Evolutionary conservation across 148 eudicot genomes (phyloP), one percentile per base, ranked within the genome.

Genomic region (Pharnaceum exiguum): DNA sequence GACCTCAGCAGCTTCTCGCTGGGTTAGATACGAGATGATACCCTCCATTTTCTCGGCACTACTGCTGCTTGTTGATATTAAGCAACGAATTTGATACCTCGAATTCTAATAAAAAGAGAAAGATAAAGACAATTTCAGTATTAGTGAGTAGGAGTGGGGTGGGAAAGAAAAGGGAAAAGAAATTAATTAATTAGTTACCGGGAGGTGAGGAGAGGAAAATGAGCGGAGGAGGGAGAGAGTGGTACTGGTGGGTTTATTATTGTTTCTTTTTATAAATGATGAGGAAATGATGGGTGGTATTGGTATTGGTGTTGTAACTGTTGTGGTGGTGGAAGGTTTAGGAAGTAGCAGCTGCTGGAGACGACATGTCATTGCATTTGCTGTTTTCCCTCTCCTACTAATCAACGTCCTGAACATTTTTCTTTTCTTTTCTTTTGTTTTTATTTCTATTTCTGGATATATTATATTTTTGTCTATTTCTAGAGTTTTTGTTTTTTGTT

Each of bases 1-100:
- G 55, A 89, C 68, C 66, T 83, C 89, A 13, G 87, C 95, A 0
- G 99, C 96, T 46, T 89, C 87, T 37, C 65, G 67, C 79, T 86
- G 99, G 25, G 82, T 70, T 33, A 93, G 52, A 60, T 80, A 89
- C 37, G 89, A 81, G 42, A 93, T n/a, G n/a, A n/a, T 57, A 2
- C 67, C 64, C 9, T 85, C 87, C 66, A 74, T 65, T 59, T 31
- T 73, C 42, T 7, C 47, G 9, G 50, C 58, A 5, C 64, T 22
- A 21, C 38, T 62, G 54, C 60, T 38, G 51, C 73, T 23, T n/a
- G n/a, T n/a, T n/a, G n/a, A n/a, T n/a, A n/a, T n/a, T 24, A 74
- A 65, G 58, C 76, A 58, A 9, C 75, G 74, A 68, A 55, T 55
- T 24, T 43, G 67, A 46, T 38, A 26, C 54, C 76, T 69, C 63